Percentiles rank a stretch among this genome's conserved stretches.
phyloP scores from a whole-genome alignment of 345 rosid genomes.

The Microthlaspi erraticum region DNA sequence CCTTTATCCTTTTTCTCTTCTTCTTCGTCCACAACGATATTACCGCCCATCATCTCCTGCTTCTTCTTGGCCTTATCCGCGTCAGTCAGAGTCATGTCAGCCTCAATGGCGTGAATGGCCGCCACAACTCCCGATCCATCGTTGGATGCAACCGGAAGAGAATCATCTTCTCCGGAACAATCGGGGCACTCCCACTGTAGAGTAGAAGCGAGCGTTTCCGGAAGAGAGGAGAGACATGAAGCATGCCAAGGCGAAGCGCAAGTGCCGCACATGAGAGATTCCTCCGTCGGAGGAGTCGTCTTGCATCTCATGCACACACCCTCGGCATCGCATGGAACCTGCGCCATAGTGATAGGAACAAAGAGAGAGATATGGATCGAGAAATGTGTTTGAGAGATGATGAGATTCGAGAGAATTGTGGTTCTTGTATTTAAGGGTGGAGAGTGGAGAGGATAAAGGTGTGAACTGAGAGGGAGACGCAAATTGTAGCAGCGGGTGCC shows the following conservation, averaged over 20 bases:
- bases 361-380: no score
- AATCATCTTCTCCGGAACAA: conserved; percentile 28
- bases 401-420: no score
- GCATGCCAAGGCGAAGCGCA: conserved; percentile 79
- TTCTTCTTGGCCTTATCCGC: conserved; percentile 58
- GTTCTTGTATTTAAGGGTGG: no score
- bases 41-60: conserved; percentile 60
- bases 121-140: conserved; percentile 37
- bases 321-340: no score
- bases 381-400: no score
- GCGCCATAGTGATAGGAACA: no score
- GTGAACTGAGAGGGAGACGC: no score
- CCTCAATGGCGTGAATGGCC: conserved; percentile 52
- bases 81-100: conserved; percentile 51
- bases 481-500: no score
- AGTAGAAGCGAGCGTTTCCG: conserved; percentile 52
- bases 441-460: no score
- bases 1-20: conserved; percentile 37
- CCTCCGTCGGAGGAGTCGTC: conserved; percentile 49
- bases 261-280: conserved; percentile 56
- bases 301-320: conserved; percentile 74
- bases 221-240: conserved; percentile 52
- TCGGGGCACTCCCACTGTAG: conserved; percentile 75
- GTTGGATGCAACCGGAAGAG: neutral
- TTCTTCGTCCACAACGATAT: conserved; percentile 12